Evolutionary conservation across 2,329 filamentous ascomycete genomes (phyloP), one percentile per base, ranked within the genome.

Genomic region (Botrytis fragariae): DNA sequence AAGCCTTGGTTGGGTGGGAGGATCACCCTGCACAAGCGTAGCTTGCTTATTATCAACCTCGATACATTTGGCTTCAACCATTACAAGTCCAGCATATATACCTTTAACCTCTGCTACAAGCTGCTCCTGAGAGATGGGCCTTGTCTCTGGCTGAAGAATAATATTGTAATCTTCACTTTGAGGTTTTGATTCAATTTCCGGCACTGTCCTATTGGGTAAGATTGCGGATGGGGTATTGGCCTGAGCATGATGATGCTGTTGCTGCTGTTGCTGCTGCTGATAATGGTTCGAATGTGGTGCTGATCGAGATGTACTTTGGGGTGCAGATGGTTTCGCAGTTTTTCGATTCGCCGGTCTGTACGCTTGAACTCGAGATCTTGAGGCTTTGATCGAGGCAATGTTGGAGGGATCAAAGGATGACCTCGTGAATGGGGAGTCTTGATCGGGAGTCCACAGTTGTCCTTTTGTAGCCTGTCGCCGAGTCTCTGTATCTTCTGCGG

Each of bases 31-130:
- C 0, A 88, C 86, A 9, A 85, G 83, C 32, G 84, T 82, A 9
- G 85, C 84, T 77, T 91, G 88, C 64, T 87, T 85, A 62, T 88
- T 90, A 77, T 95, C 93, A 1, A 97, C 91, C 71, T 97, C 92
- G 0, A 97, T 95, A 77, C 95, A 94, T 95, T 77, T 96, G 94
- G 37, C 88, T 89, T 80, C 98, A 0, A 97, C 93, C 89, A 96
- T 93, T 0, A 94, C 91, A 0, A 98, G 83, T 0, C 93, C 94
- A 0, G 91, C 90, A 78, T 97, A 97, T 5, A 96, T 96, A 0
- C 78, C 78, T 64, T 80, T 80, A 10, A 79, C 78, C 72, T 80
- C 78, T 5, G 77, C 78, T 48, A 79, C 78, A 12, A 80, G 72
- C 65, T 80, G 78, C 60, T 79, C 78, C 64, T 79, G 77, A 14